Conservation (phyloP, 1,284 basidiomycete genomes). For the Pseudozyma sp. region DNA sequence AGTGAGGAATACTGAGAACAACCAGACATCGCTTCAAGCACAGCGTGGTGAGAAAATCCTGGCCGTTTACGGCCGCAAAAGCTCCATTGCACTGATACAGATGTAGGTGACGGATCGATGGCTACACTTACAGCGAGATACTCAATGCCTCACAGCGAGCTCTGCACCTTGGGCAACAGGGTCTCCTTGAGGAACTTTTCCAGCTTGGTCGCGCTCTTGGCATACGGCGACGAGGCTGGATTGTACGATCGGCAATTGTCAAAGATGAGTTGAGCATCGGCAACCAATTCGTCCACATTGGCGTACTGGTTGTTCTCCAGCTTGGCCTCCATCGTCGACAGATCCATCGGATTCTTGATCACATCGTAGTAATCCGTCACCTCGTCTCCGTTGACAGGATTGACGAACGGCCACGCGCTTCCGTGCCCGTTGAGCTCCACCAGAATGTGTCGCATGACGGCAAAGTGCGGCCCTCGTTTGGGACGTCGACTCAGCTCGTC, state of each 20-base stretch:
- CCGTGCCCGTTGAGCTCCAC: conserved; percentile 84
- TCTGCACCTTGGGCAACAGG: conserved; percentile 53
- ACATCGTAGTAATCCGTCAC: conserved; percentile 92
- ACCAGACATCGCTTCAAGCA: too few relatives aligned
- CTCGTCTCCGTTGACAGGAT: conserved; percentile 84
- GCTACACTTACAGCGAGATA: too few relatives aligned
- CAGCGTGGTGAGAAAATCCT: too few relatives aligned
- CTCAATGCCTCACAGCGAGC: conserved; percentile 45
- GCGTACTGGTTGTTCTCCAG: conserved; percentile 82
- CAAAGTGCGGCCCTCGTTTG: conserved; percentile 74
- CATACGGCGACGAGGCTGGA: conserved; percentile 83
- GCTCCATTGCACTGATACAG: too few relatives aligned
- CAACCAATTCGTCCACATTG: conserved; percentile 80
- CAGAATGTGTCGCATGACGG: conserved; percentile 83
- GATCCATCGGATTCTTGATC: conserved; percentile 93
- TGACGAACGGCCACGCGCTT: conserved; percentile 86
- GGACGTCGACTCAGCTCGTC: conserved; percentile 77
- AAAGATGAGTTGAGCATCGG: conserved; percentile 81
- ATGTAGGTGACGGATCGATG: too few relatives aligned
- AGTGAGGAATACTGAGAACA: too few relatives aligned
- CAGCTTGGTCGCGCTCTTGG: conserved; percentile 85
- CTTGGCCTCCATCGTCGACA: conserved; percentile 91
- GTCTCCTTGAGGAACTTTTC: conserved; percentile 72
- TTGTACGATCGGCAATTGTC: conserved; percentile 94
- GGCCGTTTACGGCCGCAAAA: too few relatives aligned